These are phyloP conservation scores for Condylostoma magnum DNA, from an alignment of 169 alveolate genomes.

Conservation along the genomic window DNA sequence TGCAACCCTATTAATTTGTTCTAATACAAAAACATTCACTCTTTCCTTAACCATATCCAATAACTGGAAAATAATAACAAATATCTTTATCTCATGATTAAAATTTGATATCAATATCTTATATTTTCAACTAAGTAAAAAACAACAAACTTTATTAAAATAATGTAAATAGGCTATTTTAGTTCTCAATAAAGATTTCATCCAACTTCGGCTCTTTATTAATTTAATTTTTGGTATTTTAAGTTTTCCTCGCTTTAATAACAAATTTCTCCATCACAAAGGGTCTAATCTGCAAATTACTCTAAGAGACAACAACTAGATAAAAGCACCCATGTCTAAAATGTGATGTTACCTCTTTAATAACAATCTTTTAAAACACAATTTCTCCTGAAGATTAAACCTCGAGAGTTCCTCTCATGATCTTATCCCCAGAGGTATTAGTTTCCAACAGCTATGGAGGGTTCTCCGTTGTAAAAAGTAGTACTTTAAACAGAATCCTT, in stretches of 20 bases:
- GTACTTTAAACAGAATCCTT: background rate
- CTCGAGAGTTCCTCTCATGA: conserved; percentile 6
- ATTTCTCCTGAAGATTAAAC: background rate
- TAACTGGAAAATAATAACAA: no score
- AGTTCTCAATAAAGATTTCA: no score
- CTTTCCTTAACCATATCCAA: no score
- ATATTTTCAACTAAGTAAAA: no score
- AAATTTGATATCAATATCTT: no score
- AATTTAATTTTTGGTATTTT: no score
- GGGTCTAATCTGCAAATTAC: background rate
- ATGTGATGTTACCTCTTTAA: conserved; percentile 18
- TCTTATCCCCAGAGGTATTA: conserved; percentile 10
- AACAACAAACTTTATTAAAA: no score
- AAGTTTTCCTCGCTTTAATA: conserved; percentile 6
- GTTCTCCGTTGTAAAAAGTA: conserved; percentile 2
- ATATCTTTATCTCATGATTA: no score
- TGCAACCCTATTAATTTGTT: no score
- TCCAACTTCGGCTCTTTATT: no score
- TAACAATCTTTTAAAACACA: background rate
- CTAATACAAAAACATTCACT: no score
- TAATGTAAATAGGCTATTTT: no score
- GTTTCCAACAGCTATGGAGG: background rate
- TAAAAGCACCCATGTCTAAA: conserved; percentile 2
- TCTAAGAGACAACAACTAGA: background rate
- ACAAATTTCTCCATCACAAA: conserved; percentile 3